phyloP scores from a whole-genome alignment of 2,329 filamentous ascomycete species.

The Botryotinia globosa region DNA sequence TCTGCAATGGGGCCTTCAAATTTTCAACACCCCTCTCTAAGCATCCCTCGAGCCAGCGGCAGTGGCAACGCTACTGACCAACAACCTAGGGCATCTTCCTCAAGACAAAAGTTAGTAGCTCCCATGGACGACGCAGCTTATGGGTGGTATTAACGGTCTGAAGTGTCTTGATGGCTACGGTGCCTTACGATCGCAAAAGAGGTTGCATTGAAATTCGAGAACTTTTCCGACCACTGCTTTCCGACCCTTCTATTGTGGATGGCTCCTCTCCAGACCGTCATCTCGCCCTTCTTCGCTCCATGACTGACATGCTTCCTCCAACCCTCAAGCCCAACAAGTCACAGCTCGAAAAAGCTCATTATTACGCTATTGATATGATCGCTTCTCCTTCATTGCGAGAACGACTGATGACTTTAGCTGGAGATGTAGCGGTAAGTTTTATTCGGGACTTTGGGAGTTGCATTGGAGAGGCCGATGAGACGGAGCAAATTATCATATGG shows the following conservation, averaged over 20 bases:
- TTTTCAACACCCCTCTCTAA: slow-evolving; percentile 37
- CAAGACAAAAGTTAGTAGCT: slow-evolving; percentile 28
- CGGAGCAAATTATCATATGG: slow-evolving; percentile 44
- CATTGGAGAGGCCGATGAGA: slow-evolving; percentile 40
- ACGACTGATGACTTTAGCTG: slow-evolving; percentile 39
- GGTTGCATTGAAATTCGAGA: slow-evolving; percentile 39
- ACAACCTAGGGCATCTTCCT: slow-evolving; percentile 25
- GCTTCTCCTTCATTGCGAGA: slow-evolving; percentile 43
- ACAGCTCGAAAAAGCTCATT: slow-evolving; percentile 43
- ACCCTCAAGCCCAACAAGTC: slow-evolving; percentile 41
- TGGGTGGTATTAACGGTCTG: slow-evolving; percentile 17
- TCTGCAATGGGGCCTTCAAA: slow-evolving; percentile 36
- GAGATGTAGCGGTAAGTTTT: slow-evolving; percentile 41
- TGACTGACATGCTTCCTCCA: slow-evolving; percentile 39
- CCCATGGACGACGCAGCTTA: slow-evolving; percentile 16
- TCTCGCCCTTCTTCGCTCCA: slow-evolving; percentile 33
- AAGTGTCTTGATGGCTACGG: slow-evolving; percentile 33
- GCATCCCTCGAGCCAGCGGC: slow-evolving; percentile 32
- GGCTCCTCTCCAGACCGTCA: slow-evolving; percentile 39
- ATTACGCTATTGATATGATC: slow-evolving; percentile 44
- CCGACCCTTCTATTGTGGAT: slow-evolving; percentile 36
- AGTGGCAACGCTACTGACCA: slow-evolving; percentile 22
- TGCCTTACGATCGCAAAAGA: slow-evolving; percentile 40
- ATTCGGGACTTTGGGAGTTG: slow-evolving; percentile 41
- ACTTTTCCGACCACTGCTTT: slow-evolving; percentile 40